Evolutionary conservation across 306 rosid species (phyloP).

Genomic region (Vigna unguiculata): DNA sequence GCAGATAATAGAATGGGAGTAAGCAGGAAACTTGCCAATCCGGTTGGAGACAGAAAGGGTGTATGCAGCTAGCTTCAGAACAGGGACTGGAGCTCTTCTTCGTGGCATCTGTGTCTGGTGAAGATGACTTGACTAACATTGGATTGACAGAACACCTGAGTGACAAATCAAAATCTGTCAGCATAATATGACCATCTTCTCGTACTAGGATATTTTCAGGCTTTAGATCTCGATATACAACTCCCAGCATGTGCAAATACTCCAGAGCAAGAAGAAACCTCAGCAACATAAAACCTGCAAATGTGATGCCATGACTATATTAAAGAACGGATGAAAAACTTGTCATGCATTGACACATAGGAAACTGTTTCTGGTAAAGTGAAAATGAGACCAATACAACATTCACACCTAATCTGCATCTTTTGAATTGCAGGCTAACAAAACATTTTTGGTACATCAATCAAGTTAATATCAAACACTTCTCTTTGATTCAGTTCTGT

Average conservation of each 20-base stretch:
- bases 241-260: slow-evolving; percentile 97
- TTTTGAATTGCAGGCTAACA: slow-evolving; percentile 26
- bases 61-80: slow-evolving; percentile 83
- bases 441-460: not conserved
- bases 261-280: slow-evolving; percentile 92
- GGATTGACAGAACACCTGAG: slow-evolving; percentile 88
- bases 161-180: slow-evolving; percentile 93
- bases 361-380: slow-evolving; percentile 1
- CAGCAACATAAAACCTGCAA: slow-evolving; percentile 91
- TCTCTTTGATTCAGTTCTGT: slow-evolving; percentile 1
- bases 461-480: slow-evolving; percentile 6
- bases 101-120: slow-evolving; percentile 61
- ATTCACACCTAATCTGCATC: slow-evolving; percentile 8
- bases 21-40: slow-evolving; percentile 97
- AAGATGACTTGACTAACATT: slow-evolving; percentile 72
- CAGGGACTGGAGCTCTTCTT: slow-evolving; percentile 74
- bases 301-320: slow-evolving; percentile 31
- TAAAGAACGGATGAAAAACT: slow-evolving; percentile 22
- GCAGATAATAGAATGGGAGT: slow-evolving; percentile 77
- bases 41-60: slow-evolving; percentile 97
- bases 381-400: not conserved
- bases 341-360: not conserved
- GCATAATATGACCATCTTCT: slow-evolving; percentile 99
- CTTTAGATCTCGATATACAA: slow-evolving; percentile 93
- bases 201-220: slow-evolving; percentile 94